Base-by-base conservation (phyloP, 352 stramenopile species). In the Thalassiosira oceanica region DNA sequence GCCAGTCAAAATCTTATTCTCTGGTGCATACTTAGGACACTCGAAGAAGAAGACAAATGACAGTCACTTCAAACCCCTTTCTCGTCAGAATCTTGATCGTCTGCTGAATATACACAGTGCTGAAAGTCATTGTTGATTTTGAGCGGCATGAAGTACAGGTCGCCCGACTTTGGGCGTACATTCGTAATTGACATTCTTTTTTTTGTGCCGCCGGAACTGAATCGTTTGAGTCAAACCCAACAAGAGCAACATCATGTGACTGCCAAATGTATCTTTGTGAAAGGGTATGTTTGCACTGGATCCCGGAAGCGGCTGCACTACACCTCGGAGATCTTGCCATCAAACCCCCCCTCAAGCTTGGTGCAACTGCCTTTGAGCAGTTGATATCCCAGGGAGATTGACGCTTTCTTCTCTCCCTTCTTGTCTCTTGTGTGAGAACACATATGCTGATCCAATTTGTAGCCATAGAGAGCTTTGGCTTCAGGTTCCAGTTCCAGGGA, bases 41-140 rank as follows among this genome's bases (percentile, higher is more conserved):
- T 66, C 43, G 18, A 71, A 49, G n/a, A 71, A 68, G 23, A 71
- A 71, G 16, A 67, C 51, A 27, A 71, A 71, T n/a, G 61, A 71
- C 16, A 71, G 15, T 3, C 46, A 8, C 21, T n/a, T 4, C 5
- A 15, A 26, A 8, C 3, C 43, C 42, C 56, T 20, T 8, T 18
- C 13, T 49, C 29, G 13, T 21, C 46, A 21, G 37, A 48, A 27
- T 51, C 3, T 37, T 55, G 5, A 2, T 61, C 51, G 16, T 55
- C 46, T 8, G 51, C 33, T 18, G 33, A 6, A 13, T 39, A 68
- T 0, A 71, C 61, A 27, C 61, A n/a, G 28, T 71, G 61, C 51
- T 58, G 7, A 24, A 65, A 54, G n/a, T 35, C 58, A 16, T 68
- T 6, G 29, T 71, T 71, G 2, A 67, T 13, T 33, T 44, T 6